Base-by-base conservation (phyloP, 768 basidiomycete genomes). In the Podaxis sp. region DNA sequence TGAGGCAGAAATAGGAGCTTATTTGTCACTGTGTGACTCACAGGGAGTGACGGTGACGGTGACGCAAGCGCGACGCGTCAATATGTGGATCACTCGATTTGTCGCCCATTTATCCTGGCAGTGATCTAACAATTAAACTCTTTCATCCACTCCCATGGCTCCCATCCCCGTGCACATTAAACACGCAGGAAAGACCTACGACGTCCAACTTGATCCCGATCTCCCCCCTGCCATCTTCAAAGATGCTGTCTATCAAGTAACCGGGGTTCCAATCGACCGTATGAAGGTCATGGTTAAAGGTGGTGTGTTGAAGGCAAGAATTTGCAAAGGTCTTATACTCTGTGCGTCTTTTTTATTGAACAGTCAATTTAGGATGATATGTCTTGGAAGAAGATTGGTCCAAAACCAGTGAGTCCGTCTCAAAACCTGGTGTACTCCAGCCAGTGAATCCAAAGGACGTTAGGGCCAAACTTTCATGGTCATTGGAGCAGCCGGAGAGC, bases 281-380 rank as follows among this genome's bases (percentile, higher is more conserved):
- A 96, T 97, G 93, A 99, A 98, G 77, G 90, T 98, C 66, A 95
- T 97, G 91, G 83, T 96, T 72, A 98, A 97, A 72, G 91, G 91
- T 58, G 91, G 90, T 40, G 81, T 94, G 59, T 83, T 97, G 69
- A 96, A 96, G 85, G 94, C 92, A 69, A 58, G 79, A 76, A 4
- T 36, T 38, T 49, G 25, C 9, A 3, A 17, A 24, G 4, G 8
- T 57, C 52, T 29, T 13, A 29, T 17, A 43, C 9, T 38, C 43
- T 9, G 15, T 33, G 5, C 11, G 17, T 37, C 19, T 38, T 54
- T 33, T 19, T 47, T 3, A 57, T 2, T 46, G 6, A 46, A n/a
- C 43, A 46, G 13, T 36, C 59, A 9, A 24, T 25, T 4, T 64
- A 95, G 92, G 94, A 97, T 65, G 94, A 96, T 66, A 84, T 91